Evolutionary conservation across 441 rosid genomes (phyloP), one percentile per base, ranked within the genome.

Genomic region (Corymbia citriodora): DNA sequence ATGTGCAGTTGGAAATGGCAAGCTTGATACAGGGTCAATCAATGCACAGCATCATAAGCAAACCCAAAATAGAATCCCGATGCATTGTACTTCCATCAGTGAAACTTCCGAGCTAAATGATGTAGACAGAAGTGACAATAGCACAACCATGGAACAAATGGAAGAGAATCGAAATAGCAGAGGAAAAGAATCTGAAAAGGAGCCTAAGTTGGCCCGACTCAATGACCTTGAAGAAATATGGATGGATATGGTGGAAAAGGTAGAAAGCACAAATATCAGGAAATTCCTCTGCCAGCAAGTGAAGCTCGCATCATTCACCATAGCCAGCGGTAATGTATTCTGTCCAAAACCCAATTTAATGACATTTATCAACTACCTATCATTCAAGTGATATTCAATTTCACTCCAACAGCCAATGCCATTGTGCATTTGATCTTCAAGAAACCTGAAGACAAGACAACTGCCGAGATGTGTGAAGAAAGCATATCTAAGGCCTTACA

Each of bases 391-490:
- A 82, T 31, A 65, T 1, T 14, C 31, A 33, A 11, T 48, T 74
- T 89, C 88, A 45, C 63, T 81, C 54, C 87, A 70, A 89, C 92
- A 91, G 93, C 90, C 90, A 92, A 87, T 88, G 92, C 91, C 55
- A 88, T 89, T 55, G 87, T 91, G 79, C 93, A 91, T 70, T 88
- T 92, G 89, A 90, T 91, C 81, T 91, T 91, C 88, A 92, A 88
- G 88, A 88, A 55, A 83, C 87, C 88, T 19, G 91, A 91, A 85
- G 92, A 92, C 90, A 92, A 90, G 91, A 59, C 36, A 74, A 90
- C 79, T 88, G 93, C 93, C 85, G 90, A 91, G 89, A 88, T 91
- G 89, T 88, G 90, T 21, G 93, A 92, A 91, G 91, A 91, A 90
- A 91, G 91, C 87, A 91, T 92, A 88, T 81, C 92, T 72, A 87